Percentiles rank a stretch among this genome's conserved stretches.
Conservation (phyloP, 805 yeast species). For the Hanseniaspora hatyaiensis region DNA sequence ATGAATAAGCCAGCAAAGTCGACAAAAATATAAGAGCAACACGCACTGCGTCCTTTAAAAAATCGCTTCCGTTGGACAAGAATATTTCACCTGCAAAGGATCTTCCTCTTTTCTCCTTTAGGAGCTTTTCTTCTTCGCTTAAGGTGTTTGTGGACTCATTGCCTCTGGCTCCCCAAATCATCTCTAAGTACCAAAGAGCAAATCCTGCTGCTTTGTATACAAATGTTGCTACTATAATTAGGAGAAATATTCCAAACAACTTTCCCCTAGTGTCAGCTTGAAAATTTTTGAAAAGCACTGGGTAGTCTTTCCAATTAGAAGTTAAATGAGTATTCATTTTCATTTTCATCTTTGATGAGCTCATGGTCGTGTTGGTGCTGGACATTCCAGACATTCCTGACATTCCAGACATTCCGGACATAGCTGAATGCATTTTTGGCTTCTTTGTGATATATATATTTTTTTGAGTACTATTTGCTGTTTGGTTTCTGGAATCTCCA, state of each 20-base stretch:
- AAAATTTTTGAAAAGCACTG: slow-evolving; percentile 50
- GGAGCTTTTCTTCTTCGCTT: slow-evolving; percentile 27
- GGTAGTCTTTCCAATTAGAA: slow-evolving; percentile 39
- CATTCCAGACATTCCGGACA: slow-evolving; percentile 10
- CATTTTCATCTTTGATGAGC: slow-evolving; percentile 22
- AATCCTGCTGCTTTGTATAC: slow-evolving; percentile 50
- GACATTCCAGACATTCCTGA: slow-evolving; percentile 16
- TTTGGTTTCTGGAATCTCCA: too few relatives aligned
- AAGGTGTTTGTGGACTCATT: slow-evolving; percentile 25
- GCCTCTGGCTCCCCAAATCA: slow-evolving; percentile 33
- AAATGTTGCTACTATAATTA: slow-evolving; percentile 48
- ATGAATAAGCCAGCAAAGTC: slow-evolving; percentile 55
- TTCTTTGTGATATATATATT: too few relatives aligned
- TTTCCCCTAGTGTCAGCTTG: slow-evolving; percentile 44
- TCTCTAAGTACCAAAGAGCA: slow-evolving; percentile 52
- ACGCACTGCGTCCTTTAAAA: slow-evolving; percentile 42
- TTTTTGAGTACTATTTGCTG: too few relatives aligned
- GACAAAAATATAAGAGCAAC: slow-evolving; percentile 46
- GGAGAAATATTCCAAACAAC: slow-evolving; percentile 63
- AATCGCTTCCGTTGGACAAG: slow-evolving; percentile 18
- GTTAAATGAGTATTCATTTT: slow-evolving; percentile 52
- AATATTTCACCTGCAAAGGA: slow-evolving; percentile 20
- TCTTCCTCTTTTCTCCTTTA: slow-evolving; percentile 17
- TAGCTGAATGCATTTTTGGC: too few relatives aligned
- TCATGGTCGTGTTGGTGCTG: not conserved